Base-by-base conservation (phyloP, 805 yeast genomes). In the Wickerhamomyces tratensis region DNA sequence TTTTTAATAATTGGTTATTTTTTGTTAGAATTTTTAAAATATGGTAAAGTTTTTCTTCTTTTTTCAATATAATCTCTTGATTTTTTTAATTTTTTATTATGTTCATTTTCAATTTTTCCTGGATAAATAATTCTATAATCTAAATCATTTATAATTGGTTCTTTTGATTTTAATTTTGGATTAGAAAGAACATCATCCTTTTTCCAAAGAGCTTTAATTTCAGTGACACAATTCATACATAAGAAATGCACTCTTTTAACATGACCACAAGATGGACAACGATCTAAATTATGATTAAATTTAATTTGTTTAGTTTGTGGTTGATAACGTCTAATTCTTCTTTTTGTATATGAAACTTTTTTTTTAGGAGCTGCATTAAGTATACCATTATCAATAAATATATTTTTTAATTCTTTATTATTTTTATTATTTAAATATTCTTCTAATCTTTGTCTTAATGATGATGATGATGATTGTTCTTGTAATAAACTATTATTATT, bases 201-300 rank as follows among this genome's bases (percentile, higher is more conserved):
- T 51, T 76, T 82, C 86, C 96, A 86, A 37, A 82, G 69, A 44
- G 74, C 68, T 59, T 77, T 81, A 56, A 93, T 83, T 58, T 88
- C 88, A 31, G 74, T 77, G 44, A 86, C 89, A 67, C 98, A 91
- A 56, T 84, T 76, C 94, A 87, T 86, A 65, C 98, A 91, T 53
- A 91, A 70, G 44, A 88, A 79, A 62, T 93, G 95, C 2, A 93
- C 79, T 57, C 96, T 74, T 65, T 91, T 93, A 53, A 77, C 82
- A 48, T 85, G 82, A 37, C 98, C 98, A 67, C 98, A 91, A 0
- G 96, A 82, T 4, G 98, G 97, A 60, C 98, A 91, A 60, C 95
- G 76, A 48, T 83, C 86, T 55, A 93, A 68, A 58, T 86, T 82
- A 43, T 79, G 75, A 49, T 85, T 71, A 40, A 81, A 79, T 59